A percentile compares a stretch with the other conserved stretches of the same genome.
Conservation (phyloP, 2,329 filamentous ascomycete species). For the Hymenoscyphus scutula region DNA sequence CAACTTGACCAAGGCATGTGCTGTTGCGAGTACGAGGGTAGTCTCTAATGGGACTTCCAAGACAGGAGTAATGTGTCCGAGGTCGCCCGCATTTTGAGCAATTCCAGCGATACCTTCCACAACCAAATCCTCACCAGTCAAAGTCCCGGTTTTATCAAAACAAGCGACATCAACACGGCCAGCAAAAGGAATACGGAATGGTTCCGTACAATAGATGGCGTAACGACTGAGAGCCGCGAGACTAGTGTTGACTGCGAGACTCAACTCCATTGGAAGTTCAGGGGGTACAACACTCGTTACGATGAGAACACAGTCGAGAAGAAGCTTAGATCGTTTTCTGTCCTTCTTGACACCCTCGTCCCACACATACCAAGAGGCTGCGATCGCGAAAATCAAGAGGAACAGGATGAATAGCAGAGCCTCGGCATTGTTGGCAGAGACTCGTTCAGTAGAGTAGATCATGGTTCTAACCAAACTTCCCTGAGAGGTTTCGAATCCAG, state of each 20-base stretch:
- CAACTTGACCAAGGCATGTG: conserved; percentile 91
- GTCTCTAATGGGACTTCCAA: conserved; percentile 73
- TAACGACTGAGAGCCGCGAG: conserved; percentile 90
- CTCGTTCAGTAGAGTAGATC: conserved; percentile 98
- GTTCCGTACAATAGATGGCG: conserved; percentile 98
- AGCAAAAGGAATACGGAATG: conserved; percentile 95
- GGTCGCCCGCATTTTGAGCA: conserved; percentile 76
- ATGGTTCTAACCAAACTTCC: conserved; percentile 96
- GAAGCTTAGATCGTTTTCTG: conserved; percentile 93
- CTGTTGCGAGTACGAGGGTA: conserved; percentile 88
- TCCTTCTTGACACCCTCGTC: conserved; percentile 91
- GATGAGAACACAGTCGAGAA: conserved; percentile 96
- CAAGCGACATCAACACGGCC: conserved; percentile 94
- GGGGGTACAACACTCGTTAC: conserved; percentile 98
- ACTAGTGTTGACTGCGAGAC: conserved; percentile 95
- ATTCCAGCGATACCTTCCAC: conserved; percentile 96
- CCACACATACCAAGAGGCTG: conserved; percentile 99
- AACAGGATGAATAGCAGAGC: conserved; percentile 98
- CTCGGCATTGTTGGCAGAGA: conserved; percentile 97
- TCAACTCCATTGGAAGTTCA: conserved; percentile 96
- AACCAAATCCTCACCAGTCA: conserved; percentile 94
- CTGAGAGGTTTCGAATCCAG: conserved; percentile 97
- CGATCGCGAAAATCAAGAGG: conserved; percentile 91
- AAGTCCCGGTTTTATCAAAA: conserved; percentile 97
- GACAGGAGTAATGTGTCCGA: conserved; percentile 73